Percentiles rank a stretch among this genome's conserved stretches.
Evolutionary conservation across 345 rosid species (phyloP).

Genomic region (Eucalyptus cloeziana): DNA sequence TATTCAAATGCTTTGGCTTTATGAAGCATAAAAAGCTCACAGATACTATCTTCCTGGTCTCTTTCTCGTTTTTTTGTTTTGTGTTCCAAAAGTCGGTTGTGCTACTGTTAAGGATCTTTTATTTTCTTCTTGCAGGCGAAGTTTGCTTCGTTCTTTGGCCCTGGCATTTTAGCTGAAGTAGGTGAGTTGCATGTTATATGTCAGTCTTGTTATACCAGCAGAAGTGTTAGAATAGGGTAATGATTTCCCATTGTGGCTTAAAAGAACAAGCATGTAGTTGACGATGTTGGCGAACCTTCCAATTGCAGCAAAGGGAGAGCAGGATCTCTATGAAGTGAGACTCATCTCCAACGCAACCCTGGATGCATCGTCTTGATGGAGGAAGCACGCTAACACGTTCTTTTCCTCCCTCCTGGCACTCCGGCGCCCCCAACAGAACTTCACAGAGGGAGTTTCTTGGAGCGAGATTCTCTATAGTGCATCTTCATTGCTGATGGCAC

Average conservation of each 20-base stretch:
- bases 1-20: background rate
- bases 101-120: background rate
- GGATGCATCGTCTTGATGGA: background rate
- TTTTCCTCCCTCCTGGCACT: background rate
- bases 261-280: background rate
- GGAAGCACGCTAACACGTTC: background rate
- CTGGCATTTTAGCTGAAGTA: constrained; percentile 70
- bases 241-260: background rate
- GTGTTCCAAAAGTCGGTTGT: background rate
- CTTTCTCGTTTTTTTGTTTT: background rate
- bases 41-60: background rate
- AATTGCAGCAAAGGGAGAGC: constrained; percentile 59
- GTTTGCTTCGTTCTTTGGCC: constrained; percentile 91
- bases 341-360: constrained; percentile 43
- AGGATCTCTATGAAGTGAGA: constrained; percentile 59
- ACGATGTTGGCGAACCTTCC: background rate
- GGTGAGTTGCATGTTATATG: constrained; percentile 28
- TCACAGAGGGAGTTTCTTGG: background rate
- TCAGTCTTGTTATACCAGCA: background rate
- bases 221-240: background rate
- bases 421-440: background rate
- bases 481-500: background rate
- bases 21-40: background rate
- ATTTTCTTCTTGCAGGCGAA: constrained; percentile 39
- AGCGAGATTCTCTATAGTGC: background rate